Percentiles rank a stretch among this genome's conserved stretches.
Conservation (phyloP, 2,329 filamentous ascomycete genomes). For the Colletotrichum salicis region DNA sequence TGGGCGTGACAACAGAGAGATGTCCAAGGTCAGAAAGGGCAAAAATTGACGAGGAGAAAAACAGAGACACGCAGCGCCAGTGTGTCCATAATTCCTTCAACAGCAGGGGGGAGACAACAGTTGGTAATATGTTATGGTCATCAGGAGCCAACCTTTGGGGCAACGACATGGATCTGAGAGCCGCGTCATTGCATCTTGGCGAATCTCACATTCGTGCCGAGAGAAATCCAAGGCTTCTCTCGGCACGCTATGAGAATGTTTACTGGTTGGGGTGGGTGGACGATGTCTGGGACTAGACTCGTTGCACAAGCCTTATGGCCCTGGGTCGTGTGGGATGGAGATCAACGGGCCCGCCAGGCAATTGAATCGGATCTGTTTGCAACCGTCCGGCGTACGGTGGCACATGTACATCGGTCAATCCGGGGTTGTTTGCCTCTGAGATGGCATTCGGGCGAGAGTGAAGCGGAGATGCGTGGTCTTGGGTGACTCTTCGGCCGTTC, state of each 20-base stretch:
- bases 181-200: conserved; percentile 35
- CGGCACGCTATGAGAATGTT: conserved; percentile 19
- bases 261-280: conserved; percentile 10
- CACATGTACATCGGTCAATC: conserved; percentile 26
- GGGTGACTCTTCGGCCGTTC: background rate
- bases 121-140: conserved; percentile 1
- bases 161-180: conserved; percentile 4
- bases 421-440: background rate
- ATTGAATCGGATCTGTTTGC: background rate
- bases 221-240: conserved; percentile 21
- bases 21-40: background rate
- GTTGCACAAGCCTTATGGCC: conserved; percentile 23
- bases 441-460: background rate
- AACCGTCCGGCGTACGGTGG: background rate
- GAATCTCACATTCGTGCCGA: conserved; percentile 24
- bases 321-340: background rate
- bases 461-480: background rate
- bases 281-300: conserved; percentile 11
- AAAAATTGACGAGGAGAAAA: conserved; percentile 10
- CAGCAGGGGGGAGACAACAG: background rate
- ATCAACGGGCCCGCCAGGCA: background rate
- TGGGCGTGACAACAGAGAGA: background rate
- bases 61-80: background rate
- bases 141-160: background rate
- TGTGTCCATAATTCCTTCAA: background rate